Conservation (phyloP, 2,329 filamentous ascomycete genomes). For the Fusarium pininemorale region DNA sequence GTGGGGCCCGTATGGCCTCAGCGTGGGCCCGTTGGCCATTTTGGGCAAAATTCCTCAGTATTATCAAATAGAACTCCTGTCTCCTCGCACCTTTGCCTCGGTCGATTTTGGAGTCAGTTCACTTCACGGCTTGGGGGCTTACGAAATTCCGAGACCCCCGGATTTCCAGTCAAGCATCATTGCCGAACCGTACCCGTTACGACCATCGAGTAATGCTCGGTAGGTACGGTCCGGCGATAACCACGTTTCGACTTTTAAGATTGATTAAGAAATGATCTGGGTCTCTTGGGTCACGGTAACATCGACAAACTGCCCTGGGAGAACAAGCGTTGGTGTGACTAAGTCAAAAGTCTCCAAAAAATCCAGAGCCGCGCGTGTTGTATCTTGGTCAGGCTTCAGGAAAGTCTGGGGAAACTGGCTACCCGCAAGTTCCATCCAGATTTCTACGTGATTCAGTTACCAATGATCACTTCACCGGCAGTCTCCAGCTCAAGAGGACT, state of each 20-base stretch:
- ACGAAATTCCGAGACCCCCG: not conserved
- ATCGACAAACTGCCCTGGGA: rapidly evolving
- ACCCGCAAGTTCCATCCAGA: not conserved
- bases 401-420: not conserved
- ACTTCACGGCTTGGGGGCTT: not conserved
- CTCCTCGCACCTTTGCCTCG: too few species aligned
- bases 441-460: not conserved
- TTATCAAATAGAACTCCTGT: too few species aligned
- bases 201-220: too few species aligned
- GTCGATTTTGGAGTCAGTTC: too few species aligned
- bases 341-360: not conserved
- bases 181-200: not conserved
- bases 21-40: too few species aligned
- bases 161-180: not conserved
- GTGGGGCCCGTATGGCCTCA: too few species aligned
- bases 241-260: not conserved
- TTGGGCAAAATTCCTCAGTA: too few species aligned
- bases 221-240: not conserved
- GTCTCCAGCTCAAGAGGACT: not conserved
- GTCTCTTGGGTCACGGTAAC: not conserved
- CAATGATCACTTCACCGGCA: not conserved
- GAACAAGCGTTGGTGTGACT: rapidly evolving
- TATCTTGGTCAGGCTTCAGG: not conserved
- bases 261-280: rapidly evolving
- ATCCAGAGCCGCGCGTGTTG: not conserved